Evolutionary conservation across 805 yeast genomes (phyloP).

Genomic region (Metschnikowia proteae): DNA sequence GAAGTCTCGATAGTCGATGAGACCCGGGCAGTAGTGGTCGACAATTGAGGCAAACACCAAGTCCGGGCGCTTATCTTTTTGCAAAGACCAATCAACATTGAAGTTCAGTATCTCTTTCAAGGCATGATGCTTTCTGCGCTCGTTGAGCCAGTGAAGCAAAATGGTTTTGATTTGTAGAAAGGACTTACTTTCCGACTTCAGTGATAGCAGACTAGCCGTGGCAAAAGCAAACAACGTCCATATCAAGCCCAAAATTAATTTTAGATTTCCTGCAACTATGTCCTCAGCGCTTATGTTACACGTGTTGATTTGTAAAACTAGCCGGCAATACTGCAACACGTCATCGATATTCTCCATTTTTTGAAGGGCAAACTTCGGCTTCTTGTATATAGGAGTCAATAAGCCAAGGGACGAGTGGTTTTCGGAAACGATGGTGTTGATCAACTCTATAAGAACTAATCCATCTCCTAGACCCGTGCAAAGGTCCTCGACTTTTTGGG

Average conservation of each 20-base stretch:
- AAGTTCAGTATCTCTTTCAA: conserved; percentile 42
- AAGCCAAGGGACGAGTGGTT: conserved; percentile 20
- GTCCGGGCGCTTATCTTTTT: conserved; percentile 44
- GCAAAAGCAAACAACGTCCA: conserved; percentile 47
- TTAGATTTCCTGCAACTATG: conserved; percentile 46
- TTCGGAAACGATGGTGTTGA: conserved; percentile 28
- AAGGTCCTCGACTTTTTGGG: conserved; percentile 20
- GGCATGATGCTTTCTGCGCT: conserved; percentile 19
- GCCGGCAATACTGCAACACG: conserved; percentile 39
- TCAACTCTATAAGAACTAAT: conserved; percentile 32
- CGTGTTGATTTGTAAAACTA: conserved; percentile 38
- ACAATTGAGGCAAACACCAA: conserved; percentile 41
- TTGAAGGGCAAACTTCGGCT: conserved; percentile 43
- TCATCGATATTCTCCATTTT: conserved; percentile 46
- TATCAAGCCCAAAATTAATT: conserved; percentile 44
- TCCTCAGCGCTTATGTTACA: conserved; percentile 48
- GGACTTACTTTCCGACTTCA: conserved; percentile 23
- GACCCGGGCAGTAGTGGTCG: conserved; percentile 21
- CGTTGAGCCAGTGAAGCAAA: conserved; percentile 51
- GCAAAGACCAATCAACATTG: conserved; percentile 50
- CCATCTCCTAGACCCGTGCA: conserved; percentile 40
- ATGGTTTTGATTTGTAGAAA: conserved; percentile 29
- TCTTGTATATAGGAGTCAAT: conserved; percentile 29
- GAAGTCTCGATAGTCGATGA: conserved; percentile 25
- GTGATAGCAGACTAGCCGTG: conserved; percentile 25